Evolutionary conservation across 1,284 basidiomycete species (phyloP), one percentile per base, ranked within the genome.

Genomic region (Trichosporon faecale): DNA sequence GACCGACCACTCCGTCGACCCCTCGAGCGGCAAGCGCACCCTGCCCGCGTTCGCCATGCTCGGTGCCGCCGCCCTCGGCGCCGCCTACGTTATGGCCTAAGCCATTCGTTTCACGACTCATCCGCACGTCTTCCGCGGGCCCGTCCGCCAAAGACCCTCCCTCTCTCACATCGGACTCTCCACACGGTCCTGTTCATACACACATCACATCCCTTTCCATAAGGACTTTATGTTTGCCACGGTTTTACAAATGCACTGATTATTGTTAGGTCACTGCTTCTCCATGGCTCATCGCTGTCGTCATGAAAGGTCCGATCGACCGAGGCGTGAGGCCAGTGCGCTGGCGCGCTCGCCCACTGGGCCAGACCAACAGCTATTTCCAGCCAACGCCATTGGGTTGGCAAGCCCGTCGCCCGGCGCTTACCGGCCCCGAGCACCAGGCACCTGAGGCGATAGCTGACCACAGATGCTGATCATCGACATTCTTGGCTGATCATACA

Each of bases 1-100:
- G 8, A 73, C 69, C 11, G 21, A 52, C 37, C 66, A 66, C 46
- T 68, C 72, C 8, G 80, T 83, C 1, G 82, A 83, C 3, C 82
- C 80, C 11, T 33, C 27, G 27, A 61, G 57, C 57, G 57, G 57
- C 27, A 31, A 61, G 27, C 57, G 57, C 16, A 29, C n/a, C 27
- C 27, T 61, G 6, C 57, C 57, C 29, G 57, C 16, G 18, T 29
- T 61, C 57, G 29, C 12, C 12, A 33, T 61, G 29, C 11, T 31
- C 27, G 57, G 57, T 9, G 57, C 57, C 23, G 27, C 27, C 16
- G 27, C 29, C 27, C 27, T 61, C 18, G 57, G 57, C 27, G 57
- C 57, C 16, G 29, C 57, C 27, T 61, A 31, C 27, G 18, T 61
- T 14, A 61, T 61, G 57, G 57, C 57, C 27, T 61, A 61, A 61